Evolutionary conservation across 768 basidiomycete genomes (phyloP), one percentile per base, ranked within the genome.

Genomic region (Mycena amicta): DNA sequence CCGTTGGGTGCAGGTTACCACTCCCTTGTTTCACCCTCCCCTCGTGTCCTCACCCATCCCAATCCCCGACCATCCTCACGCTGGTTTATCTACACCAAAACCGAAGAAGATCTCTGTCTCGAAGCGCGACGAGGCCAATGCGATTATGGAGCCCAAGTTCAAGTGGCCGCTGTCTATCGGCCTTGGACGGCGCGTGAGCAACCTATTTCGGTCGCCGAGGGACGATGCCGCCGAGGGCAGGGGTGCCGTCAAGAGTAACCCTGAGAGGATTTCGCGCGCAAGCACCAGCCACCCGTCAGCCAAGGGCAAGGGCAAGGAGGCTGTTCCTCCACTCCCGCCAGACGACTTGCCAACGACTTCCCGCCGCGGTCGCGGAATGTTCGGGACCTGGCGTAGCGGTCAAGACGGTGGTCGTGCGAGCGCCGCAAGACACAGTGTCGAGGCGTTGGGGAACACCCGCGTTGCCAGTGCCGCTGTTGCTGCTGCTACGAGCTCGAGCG

Each of bases 71-170:
- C 43, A 5, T 45, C 47, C 47, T 26, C 12, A 8, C 27, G 43
- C 12, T 6, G 8, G 5, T 45, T 6, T 5, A 5, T 15, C 12
- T 45, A 6, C 15, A 8, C n/a, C n/a, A n/a, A 15, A 8, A n/a
- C 5, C 43, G 22, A 45, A 23, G 22, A 45, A 45, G 43, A 45
- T 45, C 12, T 45, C 43, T 8, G 58, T 63, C 23, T 63, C 62
- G 29, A 55, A 51, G 25, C 55, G 41, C 5, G 62, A 64, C 59
- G 59, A 64, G 25, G 56, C 55, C 28, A 55, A 54, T 50, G 62
- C 62, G 3, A 64, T 64, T 30, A 49, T 55, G 15, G 62, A 60
- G 51, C 55, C 62, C 16, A 22, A 43, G 18, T 57, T 31, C 50
- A 60, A 60, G 50, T 64, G 62, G 62, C 56, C 52, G 12, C 29